phyloP scores from a whole-genome alignment of 2,329 filamentous ascomycete species.

The Aspergillus ochraceus region DNA sequence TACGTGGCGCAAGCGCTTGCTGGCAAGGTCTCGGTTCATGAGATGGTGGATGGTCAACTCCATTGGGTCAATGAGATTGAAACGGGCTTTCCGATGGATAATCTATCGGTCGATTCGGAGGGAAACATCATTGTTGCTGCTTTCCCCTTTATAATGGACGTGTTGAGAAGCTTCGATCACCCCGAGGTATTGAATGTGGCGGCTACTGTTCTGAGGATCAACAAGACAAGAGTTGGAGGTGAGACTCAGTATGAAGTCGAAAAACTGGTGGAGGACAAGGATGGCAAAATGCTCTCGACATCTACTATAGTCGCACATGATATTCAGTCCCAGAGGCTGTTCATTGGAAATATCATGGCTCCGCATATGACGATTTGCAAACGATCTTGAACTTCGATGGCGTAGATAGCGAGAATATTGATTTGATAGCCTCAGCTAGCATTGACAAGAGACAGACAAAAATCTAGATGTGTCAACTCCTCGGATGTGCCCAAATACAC shows the following conservation, averaged over 20 bases:
- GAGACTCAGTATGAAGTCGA: neutral
- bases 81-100: neutral
- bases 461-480: too few relatives aligned
- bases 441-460: too few relatives aligned
- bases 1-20: neutral
- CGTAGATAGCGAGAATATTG: too few relatives aligned
- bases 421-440: too few relatives aligned
- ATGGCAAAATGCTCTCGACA: neutral
- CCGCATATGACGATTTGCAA: neutral
- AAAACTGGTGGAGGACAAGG: constrained; percentile 3
- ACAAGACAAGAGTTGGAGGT: neutral
- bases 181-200: neutral
- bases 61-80: neutral
- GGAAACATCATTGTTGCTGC: neutral
- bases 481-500: too few relatives aligned
- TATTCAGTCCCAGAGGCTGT: neutral
- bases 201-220: constrained; percentile 1
- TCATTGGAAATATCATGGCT: neutral
- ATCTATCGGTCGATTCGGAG: constrained; percentile 1
- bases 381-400: too few relatives aligned
- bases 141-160: neutral
- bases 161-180: neutral
- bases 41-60: neutral
- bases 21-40: neutral
- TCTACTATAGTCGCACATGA: neutral